These are phyloP conservation scores for Mycena leptocephala DNA, from an alignment of 768 basidiomycete species.

Conservation along the genomic window DNA sequence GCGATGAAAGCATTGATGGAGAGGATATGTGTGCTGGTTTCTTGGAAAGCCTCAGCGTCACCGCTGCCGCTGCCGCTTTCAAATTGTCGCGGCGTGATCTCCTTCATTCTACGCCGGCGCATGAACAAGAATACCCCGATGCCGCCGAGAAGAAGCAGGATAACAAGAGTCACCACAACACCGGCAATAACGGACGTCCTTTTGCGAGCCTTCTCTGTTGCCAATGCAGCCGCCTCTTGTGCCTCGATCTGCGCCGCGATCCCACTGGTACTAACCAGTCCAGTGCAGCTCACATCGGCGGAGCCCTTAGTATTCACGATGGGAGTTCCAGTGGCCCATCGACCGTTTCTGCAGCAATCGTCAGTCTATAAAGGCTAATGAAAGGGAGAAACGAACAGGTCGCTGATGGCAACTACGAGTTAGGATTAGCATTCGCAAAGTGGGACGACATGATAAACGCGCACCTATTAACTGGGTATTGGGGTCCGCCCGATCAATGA, in stretches of 20 bases:
- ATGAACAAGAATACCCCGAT: constrained; percentile 38
- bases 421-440: constrained; percentile 3
- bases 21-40: constrained; percentile 32
- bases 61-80: constrained; percentile 21
- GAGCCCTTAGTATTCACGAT: constrained; percentile 48
- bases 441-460: constrained; percentile 24
- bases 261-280: constrained; percentile 48
- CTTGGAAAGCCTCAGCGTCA: constrained; percentile 25
- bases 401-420: constrained; percentile 53
- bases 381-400: constrained; percentile 55
- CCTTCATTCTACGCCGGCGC: constrained; percentile 23
- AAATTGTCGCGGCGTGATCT: constrained; percentile 33
- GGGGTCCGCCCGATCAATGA: constrained; percentile 55
- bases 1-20: constrained; percentile 42
- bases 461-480: constrained; percentile 54
- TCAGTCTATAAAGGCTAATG: background rate
- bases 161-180: constrained; percentile 49
- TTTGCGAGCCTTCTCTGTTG: constrained; percentile 29
- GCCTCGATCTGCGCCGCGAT: constrained; percentile 40
- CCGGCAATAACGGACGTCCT: constrained; percentile 46
- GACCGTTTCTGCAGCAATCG: constrained; percentile 51
- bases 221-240: constrained; percentile 31
- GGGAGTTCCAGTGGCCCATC: constrained; percentile 52
- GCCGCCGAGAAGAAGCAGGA: constrained; percentile 43
- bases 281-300: constrained; percentile 49